Evolutionary conservation across 1,139 yeast species (phyloP).

Genomic region (Pichia sp.): DNA sequence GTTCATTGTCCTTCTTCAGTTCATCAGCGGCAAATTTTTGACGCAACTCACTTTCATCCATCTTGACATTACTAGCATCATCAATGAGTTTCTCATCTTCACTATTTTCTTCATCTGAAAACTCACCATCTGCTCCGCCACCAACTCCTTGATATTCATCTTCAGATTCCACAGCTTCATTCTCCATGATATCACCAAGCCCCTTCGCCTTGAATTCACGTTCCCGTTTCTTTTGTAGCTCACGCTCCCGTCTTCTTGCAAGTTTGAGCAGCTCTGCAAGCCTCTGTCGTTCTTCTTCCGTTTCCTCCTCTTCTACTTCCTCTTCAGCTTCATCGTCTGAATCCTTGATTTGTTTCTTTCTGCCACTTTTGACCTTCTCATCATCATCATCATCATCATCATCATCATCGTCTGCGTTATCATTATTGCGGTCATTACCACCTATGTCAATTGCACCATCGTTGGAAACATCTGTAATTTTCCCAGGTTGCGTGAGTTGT

Average conservation of each 20-base stretch:
- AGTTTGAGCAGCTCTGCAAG: constrained; percentile 17
- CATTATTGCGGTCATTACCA: neutral
- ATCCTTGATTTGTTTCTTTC: constrained; percentile 1
- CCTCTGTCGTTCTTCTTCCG: constrained; percentile 19
- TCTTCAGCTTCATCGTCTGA: constrained; percentile 15
- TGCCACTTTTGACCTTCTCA: constrained; percentile 2
- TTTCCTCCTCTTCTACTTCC: constrained; percentile 21
- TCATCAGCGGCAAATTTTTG: constrained; percentile 61
- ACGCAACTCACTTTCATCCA: constrained; percentile 55
- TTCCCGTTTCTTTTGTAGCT: constrained; percentile 31
- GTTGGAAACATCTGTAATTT: neutral
- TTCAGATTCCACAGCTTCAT: constrained; percentile 94
- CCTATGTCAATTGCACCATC: neutral
- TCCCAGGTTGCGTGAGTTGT: no score
- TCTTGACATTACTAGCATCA: constrained; percentile 53
- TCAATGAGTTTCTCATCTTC: constrained; percentile 82
- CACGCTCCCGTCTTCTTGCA: constrained; percentile 24
- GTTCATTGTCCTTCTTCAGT: constrained; percentile 58
- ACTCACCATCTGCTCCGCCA: constrained; percentile 72
- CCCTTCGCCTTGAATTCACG: constrained; percentile 47
- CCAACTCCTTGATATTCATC: constrained; percentile 95
- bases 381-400: constrained; percentile 7
- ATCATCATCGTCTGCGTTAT: constrained; percentile 1
- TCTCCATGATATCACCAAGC: constrained; percentile 51
- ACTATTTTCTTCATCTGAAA: constrained; percentile 47